These are phyloP conservation scores for Capsella bursapastoris DNA, from an alignment of 345 rosid species.

Conservation along the genomic window DNA sequence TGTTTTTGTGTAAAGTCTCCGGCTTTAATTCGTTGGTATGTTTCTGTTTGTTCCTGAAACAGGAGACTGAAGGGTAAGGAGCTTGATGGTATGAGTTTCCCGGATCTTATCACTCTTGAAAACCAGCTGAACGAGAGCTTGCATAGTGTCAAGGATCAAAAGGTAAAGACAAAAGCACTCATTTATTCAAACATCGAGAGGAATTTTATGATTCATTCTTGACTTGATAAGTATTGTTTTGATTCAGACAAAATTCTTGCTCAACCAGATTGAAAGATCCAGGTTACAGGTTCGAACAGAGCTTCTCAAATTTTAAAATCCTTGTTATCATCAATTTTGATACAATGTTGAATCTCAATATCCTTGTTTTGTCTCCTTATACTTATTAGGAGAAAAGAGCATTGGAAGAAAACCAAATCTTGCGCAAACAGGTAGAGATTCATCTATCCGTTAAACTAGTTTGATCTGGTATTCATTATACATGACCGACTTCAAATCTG, in stretches of 20 bases:
- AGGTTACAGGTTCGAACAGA: conserved; percentile 36
- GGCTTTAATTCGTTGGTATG: not conserved
- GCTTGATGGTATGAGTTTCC: conserved; percentile 45
- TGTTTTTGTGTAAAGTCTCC: not conserved
- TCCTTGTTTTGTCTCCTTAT: conserved; percentile 7
- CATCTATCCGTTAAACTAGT: not conserved
- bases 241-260: conserved; percentile 39
- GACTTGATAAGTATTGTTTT: conserved; percentile 15
- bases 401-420: conserved; percentile 42
- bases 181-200: not conserved
- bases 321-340: not conserved
- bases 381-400: conserved; percentile 38
- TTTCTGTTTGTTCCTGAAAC: not conserved
- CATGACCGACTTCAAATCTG: not conserved
- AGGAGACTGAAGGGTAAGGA: conserved; percentile 46
- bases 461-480: not conserved
- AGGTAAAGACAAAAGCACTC: conserved; percentile 29
- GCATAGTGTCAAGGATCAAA: conserved; percentile 44
- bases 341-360: not conserved
- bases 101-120: conserved; percentile 43
- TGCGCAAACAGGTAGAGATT: conserved; percentile 43
- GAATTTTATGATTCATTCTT: not conserved
- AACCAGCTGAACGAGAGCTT: conserved; percentile 47
- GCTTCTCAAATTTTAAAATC: not conserved
- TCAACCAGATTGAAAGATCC: conserved; percentile 40